A percentile compares a stretch with the other conserved stretches of the same genome.
phyloP scores from a whole-genome alignment of 352 stramenopile genomes.

The Phytophthora pistaciae region DNA sequence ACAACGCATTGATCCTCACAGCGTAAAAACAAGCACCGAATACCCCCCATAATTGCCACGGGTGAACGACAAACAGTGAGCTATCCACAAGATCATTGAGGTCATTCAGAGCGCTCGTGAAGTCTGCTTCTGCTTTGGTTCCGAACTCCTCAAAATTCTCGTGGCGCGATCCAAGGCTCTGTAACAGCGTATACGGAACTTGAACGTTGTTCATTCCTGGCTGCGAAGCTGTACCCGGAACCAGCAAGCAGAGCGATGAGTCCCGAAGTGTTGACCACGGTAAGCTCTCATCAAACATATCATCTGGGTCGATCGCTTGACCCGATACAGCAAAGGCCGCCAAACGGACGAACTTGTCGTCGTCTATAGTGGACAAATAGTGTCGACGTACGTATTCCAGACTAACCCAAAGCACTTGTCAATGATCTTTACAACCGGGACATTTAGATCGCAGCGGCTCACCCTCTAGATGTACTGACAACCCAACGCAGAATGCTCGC shows the following conservation, averaged over 20 bases:
- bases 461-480: no score
- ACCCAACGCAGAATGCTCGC: no score
- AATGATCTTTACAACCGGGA: no score
- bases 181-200: not conserved
- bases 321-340: slow-evolving; percentile 15
- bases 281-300: slow-evolving; percentile 13
- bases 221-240: not conserved
- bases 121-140: no score
- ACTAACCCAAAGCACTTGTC: no score
- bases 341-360: no score
- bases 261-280: slow-evolving; percentile 40
- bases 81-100: not conserved
- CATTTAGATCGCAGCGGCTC: no score
- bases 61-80: slow-evolving; percentile 6
- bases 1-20: slow-evolving; percentile 36
- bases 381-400: no score
- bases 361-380: no score
- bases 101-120: not conserved
- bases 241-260: slow-evolving; percentile 40
- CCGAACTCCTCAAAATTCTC: no score
- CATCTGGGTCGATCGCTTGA: not conserved
- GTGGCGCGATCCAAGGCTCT: not conserved
- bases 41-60: slow-evolving; percentile 18
- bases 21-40: slow-evolving; percentile 40
- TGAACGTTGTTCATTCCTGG: no score